These are phyloP conservation scores for Fusarium vanettenii DNA, from an alignment of 2,329 filamentous ascomycete genomes.

Conservation along the genomic window DNA sequence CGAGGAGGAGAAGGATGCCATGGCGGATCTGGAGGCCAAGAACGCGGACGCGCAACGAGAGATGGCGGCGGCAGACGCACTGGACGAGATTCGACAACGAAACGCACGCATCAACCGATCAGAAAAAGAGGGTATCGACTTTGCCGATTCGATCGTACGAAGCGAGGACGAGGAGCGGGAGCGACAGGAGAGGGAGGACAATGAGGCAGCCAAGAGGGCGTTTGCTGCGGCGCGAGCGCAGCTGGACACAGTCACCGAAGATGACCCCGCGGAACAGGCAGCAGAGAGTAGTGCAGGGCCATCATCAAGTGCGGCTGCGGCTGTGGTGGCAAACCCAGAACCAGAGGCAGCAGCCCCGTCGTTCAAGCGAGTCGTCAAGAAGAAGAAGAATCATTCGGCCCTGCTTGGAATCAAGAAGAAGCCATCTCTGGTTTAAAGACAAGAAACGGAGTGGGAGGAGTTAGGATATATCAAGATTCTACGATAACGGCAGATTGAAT, in stretches of 20 bases:
- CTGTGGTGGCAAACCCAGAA: conserved; percentile 34
- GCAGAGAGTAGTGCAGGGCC: conserved; percentile 30
- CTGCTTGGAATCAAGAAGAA: conserved; percentile 91
- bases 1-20: conserved; percentile 83
- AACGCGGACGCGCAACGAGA: conserved; percentile 92
- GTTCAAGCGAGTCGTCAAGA: conserved; percentile 82
- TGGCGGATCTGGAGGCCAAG: conserved; percentile 95
- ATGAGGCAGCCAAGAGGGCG: conserved; percentile 81
- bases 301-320: conserved; percentile 34
- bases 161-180: conserved; percentile 69
- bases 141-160: conserved; percentile 65
- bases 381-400: conserved; percentile 85
- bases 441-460: not conserved
- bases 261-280: conserved; percentile 47
- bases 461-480: not conserved
- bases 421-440: conserved; percentile 63
- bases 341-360: conserved; percentile 63
- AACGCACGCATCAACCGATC: conserved; percentile 89
- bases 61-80: conserved; percentile 95
- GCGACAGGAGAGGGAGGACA: conserved; percentile 82
- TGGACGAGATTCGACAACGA: conserved; percentile 92
- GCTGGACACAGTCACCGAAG: conserved; percentile 64
- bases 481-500: not conserved
- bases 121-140: conserved; percentile 74
- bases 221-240: conserved; percentile 74